Base-by-base conservation (phyloP, 2,329 filamentous ascomycete species). In the Knoxdaviesia proteae region DNA sequence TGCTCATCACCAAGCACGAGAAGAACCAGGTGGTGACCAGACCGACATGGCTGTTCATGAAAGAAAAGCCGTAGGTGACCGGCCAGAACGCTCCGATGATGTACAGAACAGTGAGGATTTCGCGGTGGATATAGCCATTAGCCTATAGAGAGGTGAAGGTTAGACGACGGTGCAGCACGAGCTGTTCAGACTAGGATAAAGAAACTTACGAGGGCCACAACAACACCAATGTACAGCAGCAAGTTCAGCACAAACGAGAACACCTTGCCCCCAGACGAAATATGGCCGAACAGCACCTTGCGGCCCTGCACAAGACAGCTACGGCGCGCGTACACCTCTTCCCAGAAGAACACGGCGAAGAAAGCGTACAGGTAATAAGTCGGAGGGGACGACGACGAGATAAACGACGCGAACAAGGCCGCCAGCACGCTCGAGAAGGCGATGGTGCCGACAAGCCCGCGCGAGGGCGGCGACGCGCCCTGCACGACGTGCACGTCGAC, bases 291-390 rank as follows among this genome's bases (percentile, higher is more conserved):
- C 6, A 96, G 62, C 41, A 72, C 67, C 48, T 68, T 69, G 42
- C 70, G 67, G 3, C 86, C 87, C 47, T 76, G 69, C 5, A 61
- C 53, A 8, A 94, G 58, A 37, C 82, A 82, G 39, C 69, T 66
- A 44, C 86, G 71, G 32, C 81, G 74, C 3, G 83, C 82, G 58
- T 80, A 88, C 0, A 94, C 83, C 53, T 94, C 87, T 58, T 94
- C 88, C 90, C 90, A 98, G 62, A 98, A 96, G 45, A 84, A 71
- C 3, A 94, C 77, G 0, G 90, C 90, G 58, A 98, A 98, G 51
- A 92, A 72, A 1, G 80, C 82, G 56, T 98, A 98, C 2, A 75
- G 73, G 53, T 96, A 98, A 58, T 98, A 98, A 3, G 82, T 80
- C 45, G 67, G 56, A 0, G 88, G 80, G 2, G 87, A 94, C 38